Percentiles rank a stretch among this genome's conserved stretches.
Conservation (phyloP, 768 basidiomycete species). For the Hygrophorus pudorinus region DNA sequence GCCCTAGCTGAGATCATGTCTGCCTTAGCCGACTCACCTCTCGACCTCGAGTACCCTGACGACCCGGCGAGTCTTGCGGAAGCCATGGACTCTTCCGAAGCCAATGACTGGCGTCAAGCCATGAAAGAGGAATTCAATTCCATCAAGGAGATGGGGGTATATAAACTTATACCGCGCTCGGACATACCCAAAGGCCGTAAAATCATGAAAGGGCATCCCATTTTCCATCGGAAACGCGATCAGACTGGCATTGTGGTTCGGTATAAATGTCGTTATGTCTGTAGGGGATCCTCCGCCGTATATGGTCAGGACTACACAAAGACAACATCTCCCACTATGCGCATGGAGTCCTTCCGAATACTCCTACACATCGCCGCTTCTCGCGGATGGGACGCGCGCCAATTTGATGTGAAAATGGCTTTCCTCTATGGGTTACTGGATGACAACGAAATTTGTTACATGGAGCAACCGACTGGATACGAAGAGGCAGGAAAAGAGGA, state of each 20-base stretch:
- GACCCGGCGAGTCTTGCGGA: slow-evolving; percentile 10
- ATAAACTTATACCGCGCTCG: slow-evolving; percentile 15
- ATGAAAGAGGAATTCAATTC: slow-evolving; percentile 17
- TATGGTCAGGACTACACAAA: too few relatives aligned
- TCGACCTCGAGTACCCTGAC: slow-evolving; percentile 1
- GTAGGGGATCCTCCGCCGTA: slow-evolving; percentile 36
- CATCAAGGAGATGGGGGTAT: slow-evolving; percentile 18
- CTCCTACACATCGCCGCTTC: slow-evolving; percentile 26
- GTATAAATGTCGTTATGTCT: slow-evolving; percentile 30
- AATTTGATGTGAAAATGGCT: slow-evolving; percentile 30
- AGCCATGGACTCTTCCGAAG: slow-evolving; percentile 16
- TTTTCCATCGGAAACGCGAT: slow-evolving; percentile 22
- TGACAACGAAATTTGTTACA: slow-evolving; percentile 21
- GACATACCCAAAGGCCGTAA: slow-evolving; percentile 14
- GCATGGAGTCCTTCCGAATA: slow-evolving; percentile 27
- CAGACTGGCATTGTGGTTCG: slow-evolving; percentile 15
- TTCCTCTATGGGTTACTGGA: slow-evolving; percentile 25
- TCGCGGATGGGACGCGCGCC: slow-evolving; percentile 24
- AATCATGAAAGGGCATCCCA: slow-evolving; percentile 20
- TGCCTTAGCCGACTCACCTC: not conserved
- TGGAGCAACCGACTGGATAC: slow-evolving; percentile 23
- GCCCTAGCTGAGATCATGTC: not conserved
- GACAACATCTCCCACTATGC: slow-evolving; percentile 29
- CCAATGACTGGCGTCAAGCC: slow-evolving; percentile 11
- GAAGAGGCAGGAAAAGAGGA: too few relatives aligned